These are phyloP conservation scores for Talaromyces verruculosus DNA, from an alignment of 2,329 filamentous ascomycete genomes.

Conservation along the genomic window DNA sequence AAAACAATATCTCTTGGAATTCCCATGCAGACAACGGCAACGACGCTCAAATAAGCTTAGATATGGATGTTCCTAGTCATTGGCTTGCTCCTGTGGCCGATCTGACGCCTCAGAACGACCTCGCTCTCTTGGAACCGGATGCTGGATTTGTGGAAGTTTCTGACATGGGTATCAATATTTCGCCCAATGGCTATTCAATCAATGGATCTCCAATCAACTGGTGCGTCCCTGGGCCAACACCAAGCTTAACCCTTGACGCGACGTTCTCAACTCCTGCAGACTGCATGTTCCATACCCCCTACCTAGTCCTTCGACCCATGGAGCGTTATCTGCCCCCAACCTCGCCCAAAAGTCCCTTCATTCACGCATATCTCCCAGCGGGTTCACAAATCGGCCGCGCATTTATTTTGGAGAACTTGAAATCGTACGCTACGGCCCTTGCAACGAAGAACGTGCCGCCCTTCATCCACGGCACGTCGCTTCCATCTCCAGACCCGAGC, in stretches of 20 bases:
- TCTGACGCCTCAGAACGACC: background rate
- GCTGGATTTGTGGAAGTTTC: background rate
- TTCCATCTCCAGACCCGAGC: background rate
- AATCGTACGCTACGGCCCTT: background rate
- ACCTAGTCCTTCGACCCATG: background rate
- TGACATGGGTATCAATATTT: background rate
- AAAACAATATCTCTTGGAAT: background rate
- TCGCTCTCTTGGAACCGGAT: background rate
- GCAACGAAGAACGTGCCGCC: background rate
- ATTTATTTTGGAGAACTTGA: background rate
- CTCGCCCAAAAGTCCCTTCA: background rate
- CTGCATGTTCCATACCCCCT: conserved; percentile 1
- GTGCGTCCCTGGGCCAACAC: background rate
- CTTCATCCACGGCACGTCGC: background rate
- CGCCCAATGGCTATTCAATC: background rate
- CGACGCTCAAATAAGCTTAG: background rate
- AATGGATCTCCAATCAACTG: background rate
- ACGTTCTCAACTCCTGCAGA: background rate
- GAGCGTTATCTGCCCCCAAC: background rate
- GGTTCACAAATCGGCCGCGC: background rate
- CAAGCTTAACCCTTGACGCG: background rate
- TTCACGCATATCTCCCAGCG: background rate
- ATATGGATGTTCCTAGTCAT: background rate
- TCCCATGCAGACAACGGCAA: background rate
- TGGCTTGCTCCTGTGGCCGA: background rate